Evolutionary conservation across 1,139 yeast genomes (phyloP).

Genomic region (Kurtzmaniella quercitrusa): DNA sequence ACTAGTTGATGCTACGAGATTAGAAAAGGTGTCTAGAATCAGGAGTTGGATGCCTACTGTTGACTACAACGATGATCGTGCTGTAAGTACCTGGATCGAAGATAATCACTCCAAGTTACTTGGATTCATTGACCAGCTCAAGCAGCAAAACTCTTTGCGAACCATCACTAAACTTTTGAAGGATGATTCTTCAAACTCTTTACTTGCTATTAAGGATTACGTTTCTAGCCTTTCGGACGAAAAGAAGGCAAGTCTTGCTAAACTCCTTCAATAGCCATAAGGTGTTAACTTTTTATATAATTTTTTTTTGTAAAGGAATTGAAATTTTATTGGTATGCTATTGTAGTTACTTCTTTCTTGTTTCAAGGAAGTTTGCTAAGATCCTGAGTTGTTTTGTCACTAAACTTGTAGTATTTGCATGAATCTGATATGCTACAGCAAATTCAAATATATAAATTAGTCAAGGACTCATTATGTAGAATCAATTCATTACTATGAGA

Average conservation of each 20-base stretch:
- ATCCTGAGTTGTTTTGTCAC: no score
- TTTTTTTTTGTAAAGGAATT: neutral
- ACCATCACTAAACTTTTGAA: conserved; percentile 57
- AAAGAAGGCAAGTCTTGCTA: conserved; percentile 52
- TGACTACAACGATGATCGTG: conserved; percentile 69
- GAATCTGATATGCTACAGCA: no score
- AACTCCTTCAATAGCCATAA: conserved; percentile 18
- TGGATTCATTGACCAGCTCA: conserved; percentile 58
- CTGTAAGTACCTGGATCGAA: conserved; percentile 84
- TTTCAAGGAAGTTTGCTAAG: no score
- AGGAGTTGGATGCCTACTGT: conserved; percentile 84
- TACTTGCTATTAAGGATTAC: conserved; percentile 58
- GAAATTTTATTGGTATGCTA: neutral
- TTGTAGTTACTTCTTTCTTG: neutral
- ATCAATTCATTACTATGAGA: neutral
- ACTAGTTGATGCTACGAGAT: conserved; percentile 56
- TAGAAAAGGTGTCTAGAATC: conserved; percentile 82
- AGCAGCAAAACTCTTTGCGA: conserved; percentile 59
- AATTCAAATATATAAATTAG: no score
- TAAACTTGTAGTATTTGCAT: no score
- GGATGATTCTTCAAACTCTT: conserved; percentile 51
- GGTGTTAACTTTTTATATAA: neutral
- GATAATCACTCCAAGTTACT: conserved; percentile 65
- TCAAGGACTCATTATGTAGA: neutral
- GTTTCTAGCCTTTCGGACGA: conserved; percentile 54